Percentiles rank a stretch among this genome's conserved stretches.
phyloP scores from a whole-genome alignment of 75 land plant genomes.

The Azolla pinnata region DNA sequence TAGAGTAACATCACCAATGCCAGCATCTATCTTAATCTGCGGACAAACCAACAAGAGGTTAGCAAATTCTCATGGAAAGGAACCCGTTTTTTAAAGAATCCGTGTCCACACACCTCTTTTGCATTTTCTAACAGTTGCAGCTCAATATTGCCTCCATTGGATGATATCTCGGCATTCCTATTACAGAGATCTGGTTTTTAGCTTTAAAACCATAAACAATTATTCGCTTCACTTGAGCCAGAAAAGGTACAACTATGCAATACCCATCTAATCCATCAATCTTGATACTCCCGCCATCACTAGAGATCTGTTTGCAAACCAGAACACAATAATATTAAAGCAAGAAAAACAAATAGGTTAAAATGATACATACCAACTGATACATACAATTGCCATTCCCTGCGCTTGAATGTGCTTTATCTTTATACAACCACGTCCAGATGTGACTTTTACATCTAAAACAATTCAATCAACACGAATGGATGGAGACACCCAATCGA shows the following conservation, averaged over 20 bases:
- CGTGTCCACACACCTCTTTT: not conserved
- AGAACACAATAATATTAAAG: not conserved
- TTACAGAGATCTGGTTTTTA: not conserved
- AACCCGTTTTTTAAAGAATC: not conserved
- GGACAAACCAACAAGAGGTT: not conserved
- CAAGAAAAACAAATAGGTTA: not conserved
- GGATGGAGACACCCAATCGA: too few species aligned
- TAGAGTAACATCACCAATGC: conserved; percentile 2
- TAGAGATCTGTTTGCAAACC: conserved; percentile 1
- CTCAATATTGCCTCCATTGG: conserved; percentile 2
- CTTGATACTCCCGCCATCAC: not conserved
- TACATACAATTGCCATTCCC: not conserved
- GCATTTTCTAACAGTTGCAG: conserved; percentile 1
- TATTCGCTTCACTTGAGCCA: not conserved
- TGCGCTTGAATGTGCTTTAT: conserved; percentile 1
- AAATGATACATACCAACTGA: not conserved
- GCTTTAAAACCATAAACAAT: not conserved
- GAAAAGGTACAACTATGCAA: not conserved
- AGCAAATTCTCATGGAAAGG: not conserved
- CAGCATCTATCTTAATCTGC: not conserved
- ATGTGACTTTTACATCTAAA: not conserved
- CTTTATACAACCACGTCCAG: not conserved
- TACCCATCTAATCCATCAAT: conserved; percentile 6
- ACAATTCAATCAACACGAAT: too few species aligned
- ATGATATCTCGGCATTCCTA: not conserved